Evolutionary conservation across 352 stramenopile genomes (phyloP).

Genomic region (Phytophthora sojae): DNA sequence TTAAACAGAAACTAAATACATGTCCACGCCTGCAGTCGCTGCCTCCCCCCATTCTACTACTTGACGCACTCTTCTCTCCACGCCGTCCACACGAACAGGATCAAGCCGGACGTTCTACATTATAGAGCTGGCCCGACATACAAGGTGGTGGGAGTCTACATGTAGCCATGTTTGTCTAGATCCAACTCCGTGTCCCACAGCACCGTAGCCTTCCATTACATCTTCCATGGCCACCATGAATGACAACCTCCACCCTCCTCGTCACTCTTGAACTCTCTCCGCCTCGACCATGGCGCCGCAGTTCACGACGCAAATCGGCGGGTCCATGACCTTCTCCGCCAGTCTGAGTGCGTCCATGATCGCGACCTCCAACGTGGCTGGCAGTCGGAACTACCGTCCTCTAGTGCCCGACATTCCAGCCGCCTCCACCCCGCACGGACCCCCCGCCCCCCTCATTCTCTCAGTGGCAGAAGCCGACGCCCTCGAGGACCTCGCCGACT

Average conservation of each 20-base stretch:
- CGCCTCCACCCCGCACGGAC: conserved; percentile 9
- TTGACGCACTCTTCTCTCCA: no score
- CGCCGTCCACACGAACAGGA: background rate
- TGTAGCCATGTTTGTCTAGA: background rate
- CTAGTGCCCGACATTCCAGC: conserved; percentile 1
- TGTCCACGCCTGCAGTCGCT: background rate
- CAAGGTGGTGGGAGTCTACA: background rate
- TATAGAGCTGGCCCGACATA: background rate
- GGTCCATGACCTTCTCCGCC: conserved; percentile 39
- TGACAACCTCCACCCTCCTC: background rate
- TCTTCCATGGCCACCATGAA: background rate
- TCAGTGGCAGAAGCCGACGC: conserved; percentile 31
- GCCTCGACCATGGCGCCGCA: conserved; percentile 21
- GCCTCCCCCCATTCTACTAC: background rate
- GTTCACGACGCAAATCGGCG: conserved; percentile 29
- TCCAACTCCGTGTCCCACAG: background rate
- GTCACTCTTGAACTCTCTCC: conserved; percentile 17
- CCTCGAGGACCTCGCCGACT: conserved; percentile 37
- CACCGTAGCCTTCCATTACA: background rate
- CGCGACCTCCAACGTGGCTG: conserved; percentile 20
- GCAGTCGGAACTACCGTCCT: conserved; percentile 22
- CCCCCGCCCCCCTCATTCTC: conserved; percentile 28
- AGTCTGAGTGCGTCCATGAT: conserved; percentile 29
- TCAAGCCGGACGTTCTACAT: conserved; percentile 1
- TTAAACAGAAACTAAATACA: no score